Base-by-base conservation (phyloP, 352 stramenopile species). In the Globisporangium cederbergense region DNA sequence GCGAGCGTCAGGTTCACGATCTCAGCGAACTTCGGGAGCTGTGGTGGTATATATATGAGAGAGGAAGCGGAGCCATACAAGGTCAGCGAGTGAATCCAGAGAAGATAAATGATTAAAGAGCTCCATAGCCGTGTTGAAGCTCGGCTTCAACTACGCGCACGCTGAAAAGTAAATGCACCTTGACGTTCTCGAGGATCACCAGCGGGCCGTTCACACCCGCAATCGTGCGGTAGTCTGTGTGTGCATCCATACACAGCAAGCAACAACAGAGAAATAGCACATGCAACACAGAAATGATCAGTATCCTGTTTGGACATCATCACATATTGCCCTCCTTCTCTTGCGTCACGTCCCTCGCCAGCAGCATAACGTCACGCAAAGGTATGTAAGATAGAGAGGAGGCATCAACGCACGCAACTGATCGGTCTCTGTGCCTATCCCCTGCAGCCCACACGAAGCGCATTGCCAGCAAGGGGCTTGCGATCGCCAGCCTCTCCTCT, bases 101-200 rank as follows among this genome's bases (percentile, higher is more conserved):
- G 25, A 51, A 51, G 46, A n/a, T 10, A 51, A 25, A 32, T 51
- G 8, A 30, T 30, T n/a, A n/a, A 51, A 11, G 46, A 32, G 46
- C 46, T 51, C 46, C 13, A 30, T 25, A 51, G 18, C 46, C 13
- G 20, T 30, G 46, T 42, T 42, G 36, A 42, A 42, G 46, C n/a
- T 30, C 46, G 30, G 20, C 46, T 51, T 51, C 46, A 51, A 51
- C 46, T 30, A 25, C 20, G 18, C n/a, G 20, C 8, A 4, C 8
- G 20, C 9, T 51, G 20, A 30, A 51, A 51, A n/a, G 3, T 18
- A 30, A 25, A 68, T 62, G 36, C 46, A 98, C 89, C 86, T 99
- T 99, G 60, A 99, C 98, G 83, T 99, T 99, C 76, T 99, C 97
- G 59, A 99, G 84, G 66, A 99, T 98, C 25, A 99, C 98, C 54